phyloP scores from a whole-genome alignment of 441 rosid species.

The Euphorbia celastroides region DNA sequence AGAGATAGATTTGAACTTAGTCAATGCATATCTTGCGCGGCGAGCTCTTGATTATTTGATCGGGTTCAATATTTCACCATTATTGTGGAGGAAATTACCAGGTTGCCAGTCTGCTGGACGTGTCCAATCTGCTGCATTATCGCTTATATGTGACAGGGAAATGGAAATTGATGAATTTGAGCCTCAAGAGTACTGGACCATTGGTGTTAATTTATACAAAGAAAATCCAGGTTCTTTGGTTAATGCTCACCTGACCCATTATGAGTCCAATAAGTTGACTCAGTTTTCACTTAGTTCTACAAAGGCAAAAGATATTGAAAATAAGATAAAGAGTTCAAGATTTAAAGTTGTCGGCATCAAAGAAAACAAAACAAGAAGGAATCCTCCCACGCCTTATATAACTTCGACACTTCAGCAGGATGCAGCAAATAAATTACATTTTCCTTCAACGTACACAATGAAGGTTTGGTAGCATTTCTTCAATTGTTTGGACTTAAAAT shows the following conservation, averaged over 20 bases:
- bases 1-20: slow-evolving; percentile 79
- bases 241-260: slow-evolving; percentile 55
- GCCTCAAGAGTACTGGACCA: slow-evolving; percentile 82
- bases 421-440: slow-evolving; percentile 91
- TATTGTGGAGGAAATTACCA: slow-evolving; percentile 94
- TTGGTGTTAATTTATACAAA: slow-evolving; percentile 43
- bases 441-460: slow-evolving; percentile 70
- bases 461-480: slow-evolving; percentile 48
- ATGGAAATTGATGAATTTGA: slow-evolving; percentile 83
- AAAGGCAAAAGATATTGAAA: slow-evolving; percentile 53
- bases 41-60: slow-evolving; percentile 97
- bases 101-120: slow-evolving; percentile 98
- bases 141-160: slow-evolving; percentile 92
- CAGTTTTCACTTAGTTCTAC: slow-evolving; percentile 69
- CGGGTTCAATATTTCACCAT: slow-evolving; percentile 92
- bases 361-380: slow-evolving; percentile 51
- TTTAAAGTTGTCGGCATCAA: slow-evolving; percentile 58
- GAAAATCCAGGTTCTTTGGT: slow-evolving; percentile 25
- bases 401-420: slow-evolving; percentile 99
- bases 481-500: neutral
- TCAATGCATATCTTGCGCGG: slow-evolving; percentile 91
- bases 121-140: slow-evolving; percentile 95
- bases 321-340: slow-evolving; percentile 40
- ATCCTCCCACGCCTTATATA: slow-evolving; percentile 93
- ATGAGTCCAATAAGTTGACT: slow-evolving; percentile 60